Base-by-base conservation (phyloP, 2,329 filamentous ascomycete genomes). In the Iodosphaeria phyllophila region DNA sequence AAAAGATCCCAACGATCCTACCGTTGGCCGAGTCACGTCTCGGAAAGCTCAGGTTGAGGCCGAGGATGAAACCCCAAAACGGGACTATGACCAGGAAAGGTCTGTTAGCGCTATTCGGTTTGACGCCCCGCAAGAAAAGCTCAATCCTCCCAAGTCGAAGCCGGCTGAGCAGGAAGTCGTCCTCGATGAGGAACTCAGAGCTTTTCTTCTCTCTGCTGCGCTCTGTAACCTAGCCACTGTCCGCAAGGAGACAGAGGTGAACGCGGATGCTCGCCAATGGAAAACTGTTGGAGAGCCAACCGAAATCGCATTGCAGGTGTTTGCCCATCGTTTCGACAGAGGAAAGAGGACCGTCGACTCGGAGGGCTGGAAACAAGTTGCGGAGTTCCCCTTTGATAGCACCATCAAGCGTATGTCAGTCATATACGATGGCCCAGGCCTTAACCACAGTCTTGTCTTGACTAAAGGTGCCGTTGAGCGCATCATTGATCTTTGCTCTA, bases 361-460 rank as follows among this genome's bases (percentile, higher is more conserved):
- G 3, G 41, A 51, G 5, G 61, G 61, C n/a, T 74, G 70, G 67
- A 62, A 60, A 34, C 61, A 73, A 37, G 46, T 73, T 2, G 63
- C 69, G 26, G 77, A 83, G 39, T 78, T 77, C 32, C 74, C 75
- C n/a, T 84, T 83, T 39, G 75, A 83, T 45, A 78, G 72, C 28
- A 63, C 62, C 37, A 68, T 80, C 43, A 83, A 83, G 59, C 70
- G 73, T 38, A 83, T 83, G 76, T 77, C 73, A 6, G 74, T 82
- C 28, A 60, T 82, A 22, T 80, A 77, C 47, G 56, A 65, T 23
- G 49, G 48, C 5, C 60, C 61, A 2, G 34, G 40, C 5, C 43
- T 43, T 6, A 50, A 57, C 18, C 46, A 42, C 35, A 65, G 61
- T 34, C 40, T 64, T 31, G 54, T 72, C 5, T 70, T 69, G 34